Evolutionary conservation across 805 yeast genomes (phyloP), one percentile per base, ranked within the genome.

Genomic region (Saccharomyces jurei): DNA sequence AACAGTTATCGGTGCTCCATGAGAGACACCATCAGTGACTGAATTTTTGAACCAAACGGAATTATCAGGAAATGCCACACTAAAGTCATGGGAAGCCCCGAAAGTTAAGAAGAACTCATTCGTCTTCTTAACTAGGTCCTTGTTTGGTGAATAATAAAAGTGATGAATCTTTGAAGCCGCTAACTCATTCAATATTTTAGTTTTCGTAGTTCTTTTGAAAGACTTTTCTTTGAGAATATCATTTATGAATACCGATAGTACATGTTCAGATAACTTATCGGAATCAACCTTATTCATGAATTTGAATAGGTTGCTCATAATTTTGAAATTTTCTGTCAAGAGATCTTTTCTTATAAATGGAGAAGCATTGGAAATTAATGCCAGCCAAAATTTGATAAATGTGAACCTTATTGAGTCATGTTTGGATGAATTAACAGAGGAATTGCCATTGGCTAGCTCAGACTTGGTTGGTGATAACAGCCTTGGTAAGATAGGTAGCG

Each of bases 111-210:
- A 71, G 55, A 86, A 80, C 2, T 71, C 67, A 54, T 78, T 72
- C 14, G 81, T 71, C 10, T 66, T 61, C 5, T 68, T 66, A 10
- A 73, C 72, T 13, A 82, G 57, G 50, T 64, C 69, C 11, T 69
- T 63, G 41, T 73, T 69, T 0, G 63, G 27, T n/a, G 74, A 66
- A 44, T 74, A 73, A 50, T 77, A 82, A 2, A 89, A 66, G 3
- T 79, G 74, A 32, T 81, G 79, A 30, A 89, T 59, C 52, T 82
- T 82, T 28, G 77, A 75, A 55, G 89, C 64, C 25, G 84, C 80
- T 75, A 86, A 81, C 64, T 91, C 97, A 61, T 88, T 89, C 63
- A 92, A 78, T 14, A 90, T 78, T 56, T 82, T 81, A 56, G 89
- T 79, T 66, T 90, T 91, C 0, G 89, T 79, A 56, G 84, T 74